These are phyloP conservation scores for Malania oleifera DNA, from an alignment of 164 flowering plant species.

Conservation along the genomic window DNA sequence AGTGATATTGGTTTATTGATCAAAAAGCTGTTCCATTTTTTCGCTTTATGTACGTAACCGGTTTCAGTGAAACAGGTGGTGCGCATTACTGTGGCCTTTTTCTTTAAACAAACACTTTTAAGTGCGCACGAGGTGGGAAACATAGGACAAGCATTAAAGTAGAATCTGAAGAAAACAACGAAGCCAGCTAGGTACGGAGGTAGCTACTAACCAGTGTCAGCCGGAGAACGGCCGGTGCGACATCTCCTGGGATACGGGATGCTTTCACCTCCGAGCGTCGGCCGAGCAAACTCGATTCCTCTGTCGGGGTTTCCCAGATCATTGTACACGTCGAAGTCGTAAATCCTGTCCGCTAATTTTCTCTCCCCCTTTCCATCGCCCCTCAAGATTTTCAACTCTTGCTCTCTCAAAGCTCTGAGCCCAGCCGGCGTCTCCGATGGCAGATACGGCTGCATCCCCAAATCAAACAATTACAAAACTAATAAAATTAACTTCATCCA, in stretches of 20 bases:
- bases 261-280: constrained; percentile 62
- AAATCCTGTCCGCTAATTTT: constrained; percentile 68
- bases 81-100: too few species aligned
- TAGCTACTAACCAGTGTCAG: constrained; percentile 54
- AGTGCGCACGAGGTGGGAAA: too few species aligned
- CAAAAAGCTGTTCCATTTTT: too few species aligned
- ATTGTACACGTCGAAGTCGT: constrained; percentile 78
- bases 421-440: constrained; percentile 86
- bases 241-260: constrained; percentile 85
- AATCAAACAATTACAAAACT: not conserved
- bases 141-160: too few species aligned
- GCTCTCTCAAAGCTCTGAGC: constrained; percentile 63
- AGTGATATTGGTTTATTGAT: too few species aligned
- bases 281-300: constrained; percentile 57
- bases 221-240: constrained; percentile 82
- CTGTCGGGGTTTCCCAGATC: constrained; percentile 96
- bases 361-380: constrained; percentile 84
- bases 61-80: too few species aligned
- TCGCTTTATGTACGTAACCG: too few species aligned
- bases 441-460: constrained; percentile 80
- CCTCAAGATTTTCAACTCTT: constrained; percentile 65
- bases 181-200: too few species aligned
- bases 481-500: too few species aligned
- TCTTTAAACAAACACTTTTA: too few species aligned
- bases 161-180: too few species aligned